Evolutionary conservation across 169 alveolate genomes (phyloP), one percentile per base, ranked within the genome.

Genomic region (Plasmodium relictum): DNA sequence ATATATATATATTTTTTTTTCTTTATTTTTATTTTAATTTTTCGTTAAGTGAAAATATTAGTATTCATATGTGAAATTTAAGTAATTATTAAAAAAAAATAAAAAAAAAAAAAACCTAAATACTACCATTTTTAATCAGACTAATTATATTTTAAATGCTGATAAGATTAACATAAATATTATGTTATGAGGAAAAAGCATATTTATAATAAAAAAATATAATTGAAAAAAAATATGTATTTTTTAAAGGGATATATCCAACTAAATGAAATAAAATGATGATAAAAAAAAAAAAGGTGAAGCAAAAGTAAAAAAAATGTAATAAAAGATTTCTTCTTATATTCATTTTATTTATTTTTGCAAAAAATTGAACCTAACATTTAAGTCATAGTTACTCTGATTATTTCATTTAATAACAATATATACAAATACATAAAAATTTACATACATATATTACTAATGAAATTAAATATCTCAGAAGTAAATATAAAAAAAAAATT

Each of bases 331-430:
- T 86, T 71, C 88, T 86, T 71, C 88, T 86, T 86, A 14, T 61
- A 45, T 65, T 66, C 74, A 56, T 59, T 86, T 71, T 59, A 4
- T 42, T 86, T 44, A 70, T 48, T 8, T 86, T 59, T 70, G 69
- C 71, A 24, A 86, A 58, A 59, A 61, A 8, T 44, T 70, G 87
- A 58, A 26, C 86, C 39, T 16, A 9, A 37, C 41, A 48, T 20
- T 16, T 12, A 20, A 71, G 92, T 86, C 92, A 86, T 86, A 86
- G 92, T 86, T 86, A 86, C 92, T 86, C 92, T 86, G 92, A 86
- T 80, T 86, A 52, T 70, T 86, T 86, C 92, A 73, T 61, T 73
- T 59, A 48, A 45, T 50, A 44, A 10, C 41, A n/a, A 16, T n/a
- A 39, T 14, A 10, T 26, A 14, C 12, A 24, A 70, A 41, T 37